A percentile compares a stretch with the other conserved stretches of the same genome.
Evolutionary conservation across 352 stramenopile genomes (phyloP).

Genomic region (Phytopythium oedochilum): DNA sequence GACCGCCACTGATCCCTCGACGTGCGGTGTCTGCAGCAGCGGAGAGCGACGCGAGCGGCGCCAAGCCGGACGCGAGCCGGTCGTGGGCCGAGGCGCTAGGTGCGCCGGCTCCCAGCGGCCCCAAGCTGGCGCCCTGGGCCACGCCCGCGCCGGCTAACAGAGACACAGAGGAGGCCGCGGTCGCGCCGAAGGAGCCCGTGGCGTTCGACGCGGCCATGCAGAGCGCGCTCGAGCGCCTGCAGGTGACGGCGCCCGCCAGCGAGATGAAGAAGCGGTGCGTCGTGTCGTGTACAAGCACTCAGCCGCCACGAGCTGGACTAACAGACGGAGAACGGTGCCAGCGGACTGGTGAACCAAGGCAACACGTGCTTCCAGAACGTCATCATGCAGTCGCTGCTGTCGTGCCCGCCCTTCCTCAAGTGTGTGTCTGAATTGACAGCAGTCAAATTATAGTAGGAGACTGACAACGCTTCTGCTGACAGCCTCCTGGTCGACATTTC

Average conservation of each 20-base stretch:
- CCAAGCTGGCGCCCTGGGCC: slow-evolving; percentile 28
- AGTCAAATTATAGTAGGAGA: not conserved
- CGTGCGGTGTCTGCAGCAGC: not conserved
- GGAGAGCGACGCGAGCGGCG: slow-evolving; percentile 1
- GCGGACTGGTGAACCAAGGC: slow-evolving; percentile 78
- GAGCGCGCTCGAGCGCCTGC: slow-evolving; percentile 40
- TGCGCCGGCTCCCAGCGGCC: slow-evolving; percentile 15
- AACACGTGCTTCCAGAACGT: slow-evolving; percentile 90
- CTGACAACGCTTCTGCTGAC: not conserved
- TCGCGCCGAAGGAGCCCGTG: slow-evolving; percentile 14
- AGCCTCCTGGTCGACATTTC: slow-evolving; percentile 75
- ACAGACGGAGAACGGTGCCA: slow-evolving; percentile 9
- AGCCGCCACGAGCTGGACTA: not conserved
- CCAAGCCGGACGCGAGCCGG: slow-evolving; percentile 22
- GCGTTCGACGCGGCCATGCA: slow-evolving; percentile 70
- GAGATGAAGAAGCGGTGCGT: slow-evolving; percentile 81
- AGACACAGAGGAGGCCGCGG: not conserved
- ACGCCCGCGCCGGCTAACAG: slow-evolving; percentile 6
- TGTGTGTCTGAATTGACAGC: slow-evolving; percentile 15
- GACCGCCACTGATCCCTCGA: not conserved
- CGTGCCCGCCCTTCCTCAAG: slow-evolving; percentile 79
- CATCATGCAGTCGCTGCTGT: slow-evolving; percentile 78
- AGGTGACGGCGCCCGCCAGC: slow-evolving; percentile 55
- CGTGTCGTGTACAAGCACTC: not conserved
- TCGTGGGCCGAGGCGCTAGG: slow-evolving; percentile 61